phyloP scores from a whole-genome alignment of 2,329 filamentous ascomycete species.

The Epichloe amarillans region DNA sequence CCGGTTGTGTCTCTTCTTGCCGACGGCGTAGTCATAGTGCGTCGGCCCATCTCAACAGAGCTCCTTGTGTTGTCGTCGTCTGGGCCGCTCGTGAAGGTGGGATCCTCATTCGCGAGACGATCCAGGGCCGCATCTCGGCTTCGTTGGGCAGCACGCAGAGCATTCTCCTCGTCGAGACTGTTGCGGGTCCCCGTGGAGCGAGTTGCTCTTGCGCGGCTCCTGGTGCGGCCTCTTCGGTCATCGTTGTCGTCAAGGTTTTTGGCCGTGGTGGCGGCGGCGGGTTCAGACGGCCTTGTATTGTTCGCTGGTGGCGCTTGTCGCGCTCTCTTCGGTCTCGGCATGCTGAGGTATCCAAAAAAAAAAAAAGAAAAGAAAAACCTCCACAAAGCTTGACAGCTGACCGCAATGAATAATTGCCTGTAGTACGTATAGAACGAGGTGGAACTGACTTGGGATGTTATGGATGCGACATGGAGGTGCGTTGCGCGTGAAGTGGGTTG shows the following conservation, averaged over 20 bases:
- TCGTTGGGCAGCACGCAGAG: conserved; percentile 13
- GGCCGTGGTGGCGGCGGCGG: neutral
- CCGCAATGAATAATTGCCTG: neutral
- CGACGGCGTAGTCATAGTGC: conserved; percentile 20
- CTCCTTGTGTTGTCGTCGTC: conserved; percentile 18
- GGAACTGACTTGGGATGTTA: neutral
- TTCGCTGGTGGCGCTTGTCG: conserved; percentile 4
- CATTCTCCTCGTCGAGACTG: conserved; percentile 14
- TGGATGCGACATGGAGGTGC: neutral
- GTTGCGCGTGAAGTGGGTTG: neutral
- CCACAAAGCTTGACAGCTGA: no score
- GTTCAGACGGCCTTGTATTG: neutral
- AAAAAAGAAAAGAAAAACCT: no score
- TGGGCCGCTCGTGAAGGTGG: conserved; percentile 15
- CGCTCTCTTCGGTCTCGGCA: conserved; percentile 9
- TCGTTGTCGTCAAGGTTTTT: conserved; percentile 5
- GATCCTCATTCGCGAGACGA: conserved; percentile 21
- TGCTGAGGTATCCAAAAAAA: neutral
- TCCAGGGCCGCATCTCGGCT: conserved; percentile 25
- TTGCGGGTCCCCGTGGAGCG: conserved; percentile 7
- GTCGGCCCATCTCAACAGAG: conserved; percentile 25
- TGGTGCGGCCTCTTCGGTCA: conserved; percentile 13
- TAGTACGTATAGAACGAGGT: neutral
- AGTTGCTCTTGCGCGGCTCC: conserved; percentile 11
- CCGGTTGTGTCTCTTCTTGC: conserved; percentile 31